phyloP scores from a whole-genome alignment of 2,329 filamentous ascomycete species.

The Penicillium corylophilum region DNA sequence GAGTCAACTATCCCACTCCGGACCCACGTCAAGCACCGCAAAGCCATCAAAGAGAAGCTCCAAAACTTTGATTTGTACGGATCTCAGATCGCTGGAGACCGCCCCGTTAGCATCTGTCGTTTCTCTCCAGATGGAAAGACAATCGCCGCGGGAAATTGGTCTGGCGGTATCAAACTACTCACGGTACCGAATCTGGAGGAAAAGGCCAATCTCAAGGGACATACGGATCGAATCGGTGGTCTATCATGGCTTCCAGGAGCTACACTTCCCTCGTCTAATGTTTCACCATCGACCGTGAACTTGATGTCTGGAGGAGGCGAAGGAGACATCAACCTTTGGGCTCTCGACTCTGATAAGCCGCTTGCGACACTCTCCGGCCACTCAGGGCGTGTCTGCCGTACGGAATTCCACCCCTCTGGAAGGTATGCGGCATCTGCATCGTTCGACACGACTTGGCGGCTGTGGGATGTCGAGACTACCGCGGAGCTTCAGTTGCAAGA shows the following conservation, averaged over 20 bases:
- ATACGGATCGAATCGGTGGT: slow-evolving; percentile 85
- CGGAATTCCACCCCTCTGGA: slow-evolving; percentile 93
- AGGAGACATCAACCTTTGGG: slow-evolving; percentile 86
- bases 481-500: slow-evolving; percentile 86
- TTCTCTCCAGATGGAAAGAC: slow-evolving; percentile 83
- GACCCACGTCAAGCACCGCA: slow-evolving; percentile 89
- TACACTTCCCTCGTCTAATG: slow-evolving; percentile 67
- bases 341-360: slow-evolving; percentile 79
- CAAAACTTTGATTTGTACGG: slow-evolving; percentile 86
- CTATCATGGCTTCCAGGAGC: slow-evolving; percentile 86
- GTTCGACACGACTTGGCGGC: slow-evolving; percentile 92
- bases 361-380: slow-evolving; percentile 80
- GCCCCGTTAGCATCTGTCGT: slow-evolving; percentile 86
- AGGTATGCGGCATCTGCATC: slow-evolving; percentile 88
- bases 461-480: slow-evolving; percentile 89
- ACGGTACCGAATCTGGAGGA: slow-evolving; percentile 79
- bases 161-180: slow-evolving; percentile 81
- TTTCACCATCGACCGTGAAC: slow-evolving; percentile 74
- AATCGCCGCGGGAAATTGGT: slow-evolving; percentile 90
- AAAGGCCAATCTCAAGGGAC: slow-evolving; percentile 73
- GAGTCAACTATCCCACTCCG: slow-evolving; percentile 82
- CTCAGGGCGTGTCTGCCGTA: slow-evolving; percentile 79
- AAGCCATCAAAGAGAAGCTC: slow-evolving; percentile 79
- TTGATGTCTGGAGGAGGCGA: slow-evolving; percentile 89
- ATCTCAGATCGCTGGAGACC: slow-evolving; percentile 86